These are phyloP conservation scores for Hamamelis virginiana DNA, from an alignment of 164 flowering plant genomes.

Conservation along the genomic window DNA sequence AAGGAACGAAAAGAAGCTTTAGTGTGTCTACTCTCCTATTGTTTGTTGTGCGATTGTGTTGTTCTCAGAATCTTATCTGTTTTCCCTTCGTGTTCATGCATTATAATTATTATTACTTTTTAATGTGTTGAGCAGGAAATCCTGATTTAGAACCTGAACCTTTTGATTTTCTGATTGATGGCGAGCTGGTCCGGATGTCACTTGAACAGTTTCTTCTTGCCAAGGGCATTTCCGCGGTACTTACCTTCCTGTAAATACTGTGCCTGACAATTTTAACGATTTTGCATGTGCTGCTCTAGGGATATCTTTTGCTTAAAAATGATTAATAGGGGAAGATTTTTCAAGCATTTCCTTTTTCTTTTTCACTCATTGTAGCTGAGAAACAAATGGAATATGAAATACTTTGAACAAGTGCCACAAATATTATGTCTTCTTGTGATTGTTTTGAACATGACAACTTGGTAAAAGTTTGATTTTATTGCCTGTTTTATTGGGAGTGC, in stretches of 20 bases:
- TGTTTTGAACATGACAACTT: not conserved
- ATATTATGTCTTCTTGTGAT: not conserved
- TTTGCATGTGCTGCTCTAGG: not conserved
- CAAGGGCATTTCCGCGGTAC: slow-evolving; percentile 92
- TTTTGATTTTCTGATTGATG: slow-evolving; percentile 85
- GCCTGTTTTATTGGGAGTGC: not conserved
- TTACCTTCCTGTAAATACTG: not conserved
- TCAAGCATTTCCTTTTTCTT: not conserved
- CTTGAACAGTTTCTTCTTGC: slow-evolving; percentile 87
- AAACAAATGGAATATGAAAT: not conserved
- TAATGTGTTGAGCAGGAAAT: slow-evolving; percentile 35
- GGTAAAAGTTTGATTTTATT: not conserved
- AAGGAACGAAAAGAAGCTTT: no score
- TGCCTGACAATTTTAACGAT: not conserved
- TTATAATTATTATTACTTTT: not conserved
- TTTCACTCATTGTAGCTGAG: not conserved
- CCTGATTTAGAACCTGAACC: slow-evolving; percentile 66
- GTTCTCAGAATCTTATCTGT: no score
- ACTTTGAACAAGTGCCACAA: not conserved
- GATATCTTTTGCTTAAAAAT: not conserved
- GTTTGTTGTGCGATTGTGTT: no score
- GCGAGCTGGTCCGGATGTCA: slow-evolving; percentile 82
- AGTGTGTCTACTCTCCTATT: no score
- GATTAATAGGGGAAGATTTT: not conserved
- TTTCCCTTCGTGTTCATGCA: no score